These are phyloP conservation scores for Globisporangium heterothallicum DNA, from an alignment of 352 stramenopile species.

Conservation along the genomic window DNA sequence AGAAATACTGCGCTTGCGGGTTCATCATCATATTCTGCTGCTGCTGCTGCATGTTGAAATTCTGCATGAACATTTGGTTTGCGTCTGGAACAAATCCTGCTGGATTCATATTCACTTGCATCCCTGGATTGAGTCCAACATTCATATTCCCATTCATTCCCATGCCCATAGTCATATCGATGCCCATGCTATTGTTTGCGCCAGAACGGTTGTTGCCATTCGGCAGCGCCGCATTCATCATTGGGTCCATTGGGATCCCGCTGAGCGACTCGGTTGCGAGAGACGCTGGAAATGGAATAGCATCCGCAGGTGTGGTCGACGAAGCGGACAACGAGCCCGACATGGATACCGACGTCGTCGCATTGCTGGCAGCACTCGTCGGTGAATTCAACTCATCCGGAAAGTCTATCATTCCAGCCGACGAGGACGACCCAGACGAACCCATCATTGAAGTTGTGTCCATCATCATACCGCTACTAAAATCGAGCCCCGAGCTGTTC, in stretches of 20 bases:
- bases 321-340: slow-evolving; percentile 23
- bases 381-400: slow-evolving; percentile 83
- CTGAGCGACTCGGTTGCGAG: slow-evolving; percentile 57
- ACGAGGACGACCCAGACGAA: slow-evolving; percentile 15
- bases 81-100: slow-evolving; percentile 34
- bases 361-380: slow-evolving; percentile 18
- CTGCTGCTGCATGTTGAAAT: slow-evolving; percentile 61
- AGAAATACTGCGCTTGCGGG: slow-evolving; percentile 56
- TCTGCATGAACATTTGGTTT: slow-evolving; percentile 66
- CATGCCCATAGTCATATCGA: slow-evolving; percentile 41
- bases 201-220: slow-evolving; percentile 10
- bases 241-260: slow-evolving; percentile 20
- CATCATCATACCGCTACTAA: slow-evolving; percentile 62
- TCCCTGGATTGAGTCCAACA: slow-evolving; percentile 47
- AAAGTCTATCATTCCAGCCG: slow-evolving; percentile 75
- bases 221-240: slow-evolving; percentile 14
- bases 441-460: slow-evolving; percentile 39
- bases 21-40: slow-evolving; percentile 78
- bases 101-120: slow-evolving; percentile 48
- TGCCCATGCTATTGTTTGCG: slow-evolving; percentile 14
- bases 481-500: slow-evolving; percentile 42
- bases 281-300: slow-evolving; percentile 74
- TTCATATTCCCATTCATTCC: slow-evolving; percentile 23
- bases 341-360: slow-evolving; percentile 24
- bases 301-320: slow-evolving; percentile 31